Conservation (phyloP, 2,329 filamentous ascomycete genomes). For the Colletotrichum scovillei region DNA sequence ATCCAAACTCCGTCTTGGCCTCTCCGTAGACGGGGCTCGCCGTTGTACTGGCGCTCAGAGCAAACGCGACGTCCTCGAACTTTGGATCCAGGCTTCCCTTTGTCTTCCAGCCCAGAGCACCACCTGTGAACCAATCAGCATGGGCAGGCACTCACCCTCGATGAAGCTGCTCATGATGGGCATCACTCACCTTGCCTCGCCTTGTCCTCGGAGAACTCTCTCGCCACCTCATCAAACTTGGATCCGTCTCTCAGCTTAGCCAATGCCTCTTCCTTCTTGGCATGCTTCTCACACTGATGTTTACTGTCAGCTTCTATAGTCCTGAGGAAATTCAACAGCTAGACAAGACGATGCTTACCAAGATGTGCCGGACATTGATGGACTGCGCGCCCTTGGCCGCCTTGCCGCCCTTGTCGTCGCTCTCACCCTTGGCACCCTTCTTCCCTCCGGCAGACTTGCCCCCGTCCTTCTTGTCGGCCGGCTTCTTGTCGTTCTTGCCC, state of each 20-base stretch:
- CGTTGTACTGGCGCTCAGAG: conserved; percentile 74
- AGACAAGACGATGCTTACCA: conserved; percentile 52
- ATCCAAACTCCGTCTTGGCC: conserved; percentile 80
- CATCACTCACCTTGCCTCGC: conserved; percentile 66
- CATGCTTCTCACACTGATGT: conserved; percentile 75
- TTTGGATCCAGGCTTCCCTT: conserved; percentile 74
- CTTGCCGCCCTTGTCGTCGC: conserved; percentile 50
- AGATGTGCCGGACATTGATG: conserved; percentile 81
- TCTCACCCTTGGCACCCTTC: conserved; percentile 46
- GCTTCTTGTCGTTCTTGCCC: conserved; percentile 36
- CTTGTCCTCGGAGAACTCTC: conserved; percentile 81
- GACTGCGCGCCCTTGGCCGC: conserved; percentile 69
- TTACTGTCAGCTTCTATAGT: not conserved
- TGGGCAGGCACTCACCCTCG: not conserved
- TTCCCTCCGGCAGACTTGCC: conserved; percentile 45
- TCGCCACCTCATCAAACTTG: conserved; percentile 81
- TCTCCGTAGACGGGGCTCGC: conserved; percentile 74
- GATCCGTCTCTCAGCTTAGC: conserved; percentile 73
- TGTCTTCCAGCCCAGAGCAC: conserved; percentile 78
- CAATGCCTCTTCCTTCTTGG: conserved; percentile 81
- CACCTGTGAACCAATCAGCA: conserved; percentile 59
- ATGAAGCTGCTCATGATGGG: not conserved
- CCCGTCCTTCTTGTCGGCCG: conserved; percentile 48
- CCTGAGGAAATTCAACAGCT: not conserved
- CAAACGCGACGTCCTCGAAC: conserved; percentile 80